Evolutionary conservation across 2,329 filamentous ascomycete species (phyloP), one percentile per base, ranked within the genome.

Genomic region (Fusarium longipes): DNA sequence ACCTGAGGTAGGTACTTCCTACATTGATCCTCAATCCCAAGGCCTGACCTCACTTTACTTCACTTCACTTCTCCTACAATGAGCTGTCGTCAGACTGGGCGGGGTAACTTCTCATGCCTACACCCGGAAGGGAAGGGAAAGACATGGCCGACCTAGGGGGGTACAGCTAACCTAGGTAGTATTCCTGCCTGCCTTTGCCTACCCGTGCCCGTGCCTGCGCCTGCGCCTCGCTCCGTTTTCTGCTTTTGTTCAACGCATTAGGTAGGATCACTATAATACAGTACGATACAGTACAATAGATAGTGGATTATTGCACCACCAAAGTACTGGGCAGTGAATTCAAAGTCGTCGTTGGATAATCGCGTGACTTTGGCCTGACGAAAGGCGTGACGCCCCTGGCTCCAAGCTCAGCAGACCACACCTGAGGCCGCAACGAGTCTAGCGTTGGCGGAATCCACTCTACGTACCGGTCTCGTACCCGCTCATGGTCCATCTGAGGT

Each of bases 71-170:
- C 25, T 32, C 17, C 52, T 50, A 32, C 50, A 58, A 39, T 72
- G 71, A 73, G 75, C 74, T 77, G 77, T 79, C 76, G 77, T 79
- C 78, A 79, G 77, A 79, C 75, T 77, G 79, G 79, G 79, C 79
- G 79, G 80, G 80, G 80, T 81, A 81, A 77, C 70, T 70, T 66
- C 58, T 61, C 68, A 71, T 70, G 67, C 55, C 63, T 67, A 70
- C 52, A 70, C 52, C 67, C 59, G 50, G 54, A 67, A 63, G n/a
- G 43, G 50, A 63, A 40, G 27, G 43, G 43, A 49, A 30, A 29
- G 54, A 52, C 38, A 52, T 50, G 58, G n/a, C n/a, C n/a, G n/a
- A 70, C 64, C 59, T 68, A 65, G 54, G 47, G 48, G 53, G 38
- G 65, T 65, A 53, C 39, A 47, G 17, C 51, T 47, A 68, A 62